Evolutionary conservation across 345 rosid species (phyloP).

Genomic region (Abelmoschus esculentus): DNA sequence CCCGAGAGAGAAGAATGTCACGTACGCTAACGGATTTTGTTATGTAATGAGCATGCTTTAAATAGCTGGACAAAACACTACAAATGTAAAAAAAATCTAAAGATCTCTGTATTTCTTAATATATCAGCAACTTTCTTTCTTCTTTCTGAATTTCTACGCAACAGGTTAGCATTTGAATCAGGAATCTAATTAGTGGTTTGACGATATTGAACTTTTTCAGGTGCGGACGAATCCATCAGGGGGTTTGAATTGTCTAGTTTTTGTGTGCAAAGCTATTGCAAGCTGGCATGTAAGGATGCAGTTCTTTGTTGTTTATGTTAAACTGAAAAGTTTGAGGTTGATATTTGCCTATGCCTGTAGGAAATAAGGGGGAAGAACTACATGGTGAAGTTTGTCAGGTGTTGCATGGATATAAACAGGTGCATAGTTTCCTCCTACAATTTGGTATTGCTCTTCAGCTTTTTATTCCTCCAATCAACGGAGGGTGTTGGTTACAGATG

Average conservation of each 20-base stretch:
- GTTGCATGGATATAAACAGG: constrained; percentile 87
- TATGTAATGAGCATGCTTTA: too few relatives aligned
- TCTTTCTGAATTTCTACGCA: too few relatives aligned
- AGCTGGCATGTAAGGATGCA: constrained; percentile 84
- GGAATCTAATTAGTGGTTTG: not conserved
- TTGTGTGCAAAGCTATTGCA: constrained; percentile 83
- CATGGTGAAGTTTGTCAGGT: constrained; percentile 86
- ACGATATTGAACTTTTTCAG: constrained; percentile 26
- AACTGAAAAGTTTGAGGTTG: not conserved
- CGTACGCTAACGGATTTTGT: too few relatives aligned
- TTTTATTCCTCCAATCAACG: not conserved
- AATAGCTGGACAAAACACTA: too few relatives aligned
- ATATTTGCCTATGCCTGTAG: constrained; percentile 22
- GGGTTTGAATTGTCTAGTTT: constrained; percentile 78
- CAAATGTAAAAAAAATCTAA: too few relatives aligned
- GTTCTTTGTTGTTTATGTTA: not conserved
- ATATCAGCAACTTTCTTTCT: too few relatives aligned
- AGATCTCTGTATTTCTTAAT: too few relatives aligned
- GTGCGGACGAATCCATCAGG: constrained; percentile 88
- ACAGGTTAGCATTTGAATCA: not conserved
- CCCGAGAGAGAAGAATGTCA: too few relatives aligned
- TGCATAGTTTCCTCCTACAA: constrained; percentile 29
- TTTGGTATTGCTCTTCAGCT: not conserved
- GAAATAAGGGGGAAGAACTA: constrained; percentile 82
- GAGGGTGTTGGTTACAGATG: constrained; percentile 43